Evolutionary conservation across 768 basidiomycete genomes (phyloP).

Genomic region (Phlegmacium glaucopus): DNA sequence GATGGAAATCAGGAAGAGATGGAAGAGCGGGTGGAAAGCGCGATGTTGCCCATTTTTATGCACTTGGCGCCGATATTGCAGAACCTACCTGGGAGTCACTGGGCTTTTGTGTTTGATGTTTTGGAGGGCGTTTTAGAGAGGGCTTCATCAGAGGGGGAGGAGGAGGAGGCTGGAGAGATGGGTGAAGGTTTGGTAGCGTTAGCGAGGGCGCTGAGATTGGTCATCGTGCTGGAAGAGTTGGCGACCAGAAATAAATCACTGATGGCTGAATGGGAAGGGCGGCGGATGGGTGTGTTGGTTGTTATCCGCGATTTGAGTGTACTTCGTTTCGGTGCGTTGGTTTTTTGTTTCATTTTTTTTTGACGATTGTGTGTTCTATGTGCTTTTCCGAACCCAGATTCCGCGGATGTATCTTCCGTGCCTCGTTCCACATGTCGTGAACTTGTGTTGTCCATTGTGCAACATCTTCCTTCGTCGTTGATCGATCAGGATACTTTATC

Average conservation of each 20-base stretch:
- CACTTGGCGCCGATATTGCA: conserved; percentile 86
- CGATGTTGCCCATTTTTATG: conserved; percentile 69
- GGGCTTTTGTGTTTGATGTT: conserved; percentile 90
- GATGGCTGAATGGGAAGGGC: conserved; percentile 62
- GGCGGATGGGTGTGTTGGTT: conserved; percentile 47
- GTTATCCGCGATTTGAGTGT: conserved; percentile 62
- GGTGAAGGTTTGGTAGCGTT: conserved; percentile 52
- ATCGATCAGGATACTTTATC: conserved; percentile 62
- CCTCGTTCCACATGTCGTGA: conserved; percentile 70
- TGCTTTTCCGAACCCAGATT: conserved; percentile 1
- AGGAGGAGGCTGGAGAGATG: conserved; percentile 48
- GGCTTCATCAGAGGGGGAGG: conserved; percentile 4
- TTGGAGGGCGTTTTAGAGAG: conserved; percentile 82
- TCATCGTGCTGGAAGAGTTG: conserved; percentile 69
- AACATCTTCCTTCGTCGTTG: conserved; percentile 59
- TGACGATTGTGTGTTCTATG: conserved; percentile 4
- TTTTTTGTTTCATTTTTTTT: background rate
- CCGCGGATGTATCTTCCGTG: conserved; percentile 21
- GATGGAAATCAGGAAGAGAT: conserved; percentile 63
- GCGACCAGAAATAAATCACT: conserved; percentile 70
- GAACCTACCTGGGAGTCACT: conserved; percentile 81
- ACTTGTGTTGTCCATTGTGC: conserved; percentile 64
- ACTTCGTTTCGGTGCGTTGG: conserved; percentile 41
- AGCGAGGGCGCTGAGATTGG: conserved; percentile 65
- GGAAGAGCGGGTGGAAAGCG: conserved; percentile 75